phyloP scores from a whole-genome alignment of 192 early-diverging fungal species.

The Powellomyces hirtus region DNA sequence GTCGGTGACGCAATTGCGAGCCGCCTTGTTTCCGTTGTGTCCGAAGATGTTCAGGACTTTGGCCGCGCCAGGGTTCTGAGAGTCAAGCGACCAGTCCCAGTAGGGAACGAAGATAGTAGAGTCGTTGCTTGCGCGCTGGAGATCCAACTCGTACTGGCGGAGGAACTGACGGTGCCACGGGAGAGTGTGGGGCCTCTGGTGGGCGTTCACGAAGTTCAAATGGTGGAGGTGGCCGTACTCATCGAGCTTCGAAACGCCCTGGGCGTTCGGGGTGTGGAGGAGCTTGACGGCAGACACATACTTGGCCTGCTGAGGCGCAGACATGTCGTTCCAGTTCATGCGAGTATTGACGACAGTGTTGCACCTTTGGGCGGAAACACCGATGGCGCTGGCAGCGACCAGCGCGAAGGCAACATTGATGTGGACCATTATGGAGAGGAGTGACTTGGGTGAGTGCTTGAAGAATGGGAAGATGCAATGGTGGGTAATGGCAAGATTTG shows the following conservation, averaged over 20 bases:
- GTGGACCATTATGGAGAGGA: not conserved
- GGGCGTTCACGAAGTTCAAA: not conserved
- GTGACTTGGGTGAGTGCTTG: no score
- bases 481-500: no score
- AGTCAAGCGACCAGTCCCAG: slow-evolving; percentile 62
- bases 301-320: not conserved
- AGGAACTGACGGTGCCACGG: slow-evolving; percentile 35
- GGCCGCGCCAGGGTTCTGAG: slow-evolving; percentile 42
- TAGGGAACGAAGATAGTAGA: slow-evolving; percentile 53
- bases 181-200: slow-evolving; percentile 2
- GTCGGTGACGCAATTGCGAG: slow-evolving; percentile 47
- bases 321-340: slow-evolving; percentile 12
- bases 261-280: not conserved
- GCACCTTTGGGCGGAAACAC: not conserved
- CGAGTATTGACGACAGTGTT: not conserved
- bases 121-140: slow-evolving; percentile 41
- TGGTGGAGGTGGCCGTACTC: not conserved
- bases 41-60: slow-evolving; percentile 29
- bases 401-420: not conserved
- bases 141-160: slow-evolving; percentile 46
- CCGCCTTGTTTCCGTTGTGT: slow-evolving; percentile 42
- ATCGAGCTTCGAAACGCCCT: not conserved
- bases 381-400: not conserved
- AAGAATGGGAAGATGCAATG: no score
- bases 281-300: slow-evolving; percentile 1